A percentile compares a stretch with the other conserved stretches of the same genome.
Conservation (phyloP, 2,329 filamentous ascomycete species). For the Neofusicoccum cordaticola region DNA sequence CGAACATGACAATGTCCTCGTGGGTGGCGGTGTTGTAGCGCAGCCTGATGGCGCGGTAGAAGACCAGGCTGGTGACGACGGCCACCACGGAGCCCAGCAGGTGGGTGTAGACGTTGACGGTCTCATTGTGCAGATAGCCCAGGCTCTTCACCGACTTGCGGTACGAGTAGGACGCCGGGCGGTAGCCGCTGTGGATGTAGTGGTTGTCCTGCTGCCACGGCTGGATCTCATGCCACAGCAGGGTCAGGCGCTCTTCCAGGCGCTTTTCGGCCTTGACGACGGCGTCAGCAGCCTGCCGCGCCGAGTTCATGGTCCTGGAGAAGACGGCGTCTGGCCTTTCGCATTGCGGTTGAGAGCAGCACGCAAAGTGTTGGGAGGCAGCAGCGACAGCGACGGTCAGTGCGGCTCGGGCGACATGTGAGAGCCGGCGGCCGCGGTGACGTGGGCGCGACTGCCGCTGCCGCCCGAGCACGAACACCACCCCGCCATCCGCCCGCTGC, state of each 20-base stretch:
- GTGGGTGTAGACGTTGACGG: constrained; percentile 71
- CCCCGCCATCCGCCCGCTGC: neutral
- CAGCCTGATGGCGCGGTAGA: constrained; percentile 27
- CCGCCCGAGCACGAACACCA: too few species aligned
- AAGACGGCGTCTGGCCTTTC: too few species aligned
- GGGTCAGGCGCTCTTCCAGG: constrained; percentile 49
- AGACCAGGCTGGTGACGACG: constrained; percentile 21
- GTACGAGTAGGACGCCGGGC: constrained; percentile 62
- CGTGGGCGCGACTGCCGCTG: too few species aligned
- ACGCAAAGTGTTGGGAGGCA: neutral
- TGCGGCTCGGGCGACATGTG: too few species aligned
- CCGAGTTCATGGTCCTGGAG: neutral
- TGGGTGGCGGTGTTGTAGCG: constrained; percentile 34
- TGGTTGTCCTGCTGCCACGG: constrained; percentile 61
- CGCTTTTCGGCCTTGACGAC: constrained; percentile 27
- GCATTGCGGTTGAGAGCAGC: neutral
- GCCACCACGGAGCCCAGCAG: constrained; percentile 41
- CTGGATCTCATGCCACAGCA: constrained; percentile 36
- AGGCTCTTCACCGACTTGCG: constrained; percentile 56
- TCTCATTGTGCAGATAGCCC: constrained; percentile 65
- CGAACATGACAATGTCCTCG: constrained; percentile 37
- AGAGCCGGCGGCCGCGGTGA: too few species aligned
- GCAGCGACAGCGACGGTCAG: neutral
- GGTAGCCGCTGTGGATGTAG: constrained; percentile 66
- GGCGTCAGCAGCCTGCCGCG: neutral